These are phyloP conservation scores for Podospora appendiculata DNA, from an alignment of 495 filamentous ascomycete species.

Conservation along the genomic window DNA sequence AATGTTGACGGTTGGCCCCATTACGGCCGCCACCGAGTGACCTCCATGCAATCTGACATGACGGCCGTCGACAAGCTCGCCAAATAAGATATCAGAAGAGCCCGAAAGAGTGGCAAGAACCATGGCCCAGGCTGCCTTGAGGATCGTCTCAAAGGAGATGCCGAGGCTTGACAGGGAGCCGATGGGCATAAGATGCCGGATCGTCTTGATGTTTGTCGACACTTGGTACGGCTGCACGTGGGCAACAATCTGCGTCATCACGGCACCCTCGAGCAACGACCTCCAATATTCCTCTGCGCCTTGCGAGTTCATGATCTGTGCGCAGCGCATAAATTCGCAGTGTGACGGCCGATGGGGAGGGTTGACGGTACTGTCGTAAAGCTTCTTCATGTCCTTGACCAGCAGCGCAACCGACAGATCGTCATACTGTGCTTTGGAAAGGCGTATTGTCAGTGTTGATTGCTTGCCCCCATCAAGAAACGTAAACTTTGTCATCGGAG, in stretches of 20 bases:
- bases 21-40: slow-evolving; percentile 29
- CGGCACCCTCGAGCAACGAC: slow-evolving; percentile 29
- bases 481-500: slow-evolving; percentile 38
- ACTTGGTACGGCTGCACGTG: slow-evolving; percentile 29
- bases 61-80: slow-evolving; percentile 42
- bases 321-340: slow-evolving; percentile 33
- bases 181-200: slow-evolving; percentile 27
- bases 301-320: slow-evolving; percentile 24
- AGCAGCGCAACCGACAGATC: slow-evolving; percentile 32
- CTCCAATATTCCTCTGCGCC: slow-evolving; percentile 36
- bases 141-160: slow-evolving; percentile 32
- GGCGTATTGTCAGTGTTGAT: slow-evolving; percentile 33
- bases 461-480: slow-evolving; percentile 39
- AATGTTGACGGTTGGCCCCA: slow-evolving; percentile 36
- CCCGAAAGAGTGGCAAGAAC: slow-evolving; percentile 37
- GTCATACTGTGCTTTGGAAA: slow-evolving; percentile 41
- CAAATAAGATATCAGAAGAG: slow-evolving; percentile 39
- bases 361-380: slow-evolving; percentile 30
- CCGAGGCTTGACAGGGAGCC: slow-evolving; percentile 25
- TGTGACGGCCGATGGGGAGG: slow-evolving; percentile 28
- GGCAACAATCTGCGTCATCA: slow-evolving; percentile 34
- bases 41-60: slow-evolving; percentile 27
- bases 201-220: slow-evolving; percentile 24
- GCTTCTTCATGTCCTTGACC: slow-evolving; percentile 33
- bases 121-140: slow-evolving; percentile 42